Conservation (phyloP, 1,284 basidiomycete species). For the Stereum hirsutum region DNA sequence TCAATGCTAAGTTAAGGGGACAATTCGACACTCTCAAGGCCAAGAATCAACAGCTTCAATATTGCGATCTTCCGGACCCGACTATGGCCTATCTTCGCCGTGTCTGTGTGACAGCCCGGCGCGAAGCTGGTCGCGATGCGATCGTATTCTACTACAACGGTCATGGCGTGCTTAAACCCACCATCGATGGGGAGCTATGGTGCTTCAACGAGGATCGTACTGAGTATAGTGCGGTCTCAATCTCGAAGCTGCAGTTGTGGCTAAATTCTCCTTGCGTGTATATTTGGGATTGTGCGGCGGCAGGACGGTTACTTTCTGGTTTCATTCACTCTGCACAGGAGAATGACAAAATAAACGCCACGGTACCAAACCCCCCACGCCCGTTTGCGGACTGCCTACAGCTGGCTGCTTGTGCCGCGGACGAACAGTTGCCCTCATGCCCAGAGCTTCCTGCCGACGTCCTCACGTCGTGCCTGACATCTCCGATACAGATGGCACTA, state of each 20-base stretch:
- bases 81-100: slow-evolving; percentile 92
- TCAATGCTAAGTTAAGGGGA: slow-evolving; percentile 87
- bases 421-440: slow-evolving; percentile 90
- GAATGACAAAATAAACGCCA: slow-evolving; percentile 71
- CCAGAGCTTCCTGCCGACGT: slow-evolving; percentile 96
- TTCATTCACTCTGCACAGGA: slow-evolving; percentile 85
- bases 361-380: slow-evolving; percentile 53
- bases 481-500: slow-evolving; percentile 95
- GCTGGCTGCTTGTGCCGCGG: slow-evolving; percentile 88
- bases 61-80: slow-evolving; percentile 91
- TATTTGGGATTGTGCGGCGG: slow-evolving; percentile 98
- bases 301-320: slow-evolving; percentile 88
- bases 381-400: slow-evolving; percentile 86
- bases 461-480: slow-evolving; percentile 96
- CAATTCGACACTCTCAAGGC: slow-evolving; percentile 95
- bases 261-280: slow-evolving; percentile 93
- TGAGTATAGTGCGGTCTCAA: slow-evolving; percentile 95
- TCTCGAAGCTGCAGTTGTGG: slow-evolving; percentile 91
- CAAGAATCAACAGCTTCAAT: slow-evolving; percentile 81
- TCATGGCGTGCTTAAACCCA: slow-evolving; percentile 96
- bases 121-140: slow-evolving; percentile 89
- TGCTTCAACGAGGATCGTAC: slow-evolving; percentile 98
- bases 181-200: slow-evolving; percentile 95
- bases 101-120: slow-evolving; percentile 80
- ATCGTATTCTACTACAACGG: slow-evolving; percentile 98